A percentile compares a stretch with the other conserved stretches of the same genome.
Conservation (phyloP, 2,329 filamentous ascomycete species). For the Microsporum canis region DNA sequence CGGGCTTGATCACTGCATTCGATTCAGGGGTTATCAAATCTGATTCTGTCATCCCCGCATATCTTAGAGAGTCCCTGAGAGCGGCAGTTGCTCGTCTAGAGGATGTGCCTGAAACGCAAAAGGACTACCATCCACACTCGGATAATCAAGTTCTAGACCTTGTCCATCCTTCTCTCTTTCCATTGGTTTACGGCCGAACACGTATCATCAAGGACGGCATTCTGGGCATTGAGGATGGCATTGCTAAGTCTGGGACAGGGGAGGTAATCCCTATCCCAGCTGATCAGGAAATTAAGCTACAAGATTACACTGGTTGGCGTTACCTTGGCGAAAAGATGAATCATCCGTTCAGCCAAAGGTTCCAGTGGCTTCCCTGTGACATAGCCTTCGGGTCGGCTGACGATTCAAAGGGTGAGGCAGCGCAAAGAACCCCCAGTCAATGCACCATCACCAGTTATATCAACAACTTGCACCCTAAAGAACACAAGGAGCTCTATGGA, state of each 20-base stretch:
- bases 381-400: constrained; percentile 17
- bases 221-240: constrained; percentile 20
- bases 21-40: constrained; percentile 44
- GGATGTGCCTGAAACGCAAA: constrained; percentile 39
- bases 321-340: background rate
- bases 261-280: constrained; percentile 11
- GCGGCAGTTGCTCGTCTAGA: constrained; percentile 42
- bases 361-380: constrained; percentile 38
- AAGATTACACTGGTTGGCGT: too few species aligned
- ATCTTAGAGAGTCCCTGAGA: constrained; percentile 35
- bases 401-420: constrained; percentile 9
- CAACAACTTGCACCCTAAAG: constrained; percentile 31
- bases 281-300: background rate
- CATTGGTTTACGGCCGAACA: constrained; percentile 24
- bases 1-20: constrained; percentile 34
- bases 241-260: constrained; percentile 14
- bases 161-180: constrained; percentile 49
- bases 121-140: constrained; percentile 55
- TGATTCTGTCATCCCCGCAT: constrained; percentile 36
- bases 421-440: background rate
- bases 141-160: constrained; percentile 50
- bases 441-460: constrained; percentile 30
- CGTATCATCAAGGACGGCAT: constrained; percentile 16
- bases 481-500: constrained; percentile 23
- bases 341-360: constrained; percentile 19